Evolutionary conservation across 169 alveolate species (phyloP), one percentile per base, ranked within the genome.

Genomic region (Perkinsus chesapeaki): DNA sequence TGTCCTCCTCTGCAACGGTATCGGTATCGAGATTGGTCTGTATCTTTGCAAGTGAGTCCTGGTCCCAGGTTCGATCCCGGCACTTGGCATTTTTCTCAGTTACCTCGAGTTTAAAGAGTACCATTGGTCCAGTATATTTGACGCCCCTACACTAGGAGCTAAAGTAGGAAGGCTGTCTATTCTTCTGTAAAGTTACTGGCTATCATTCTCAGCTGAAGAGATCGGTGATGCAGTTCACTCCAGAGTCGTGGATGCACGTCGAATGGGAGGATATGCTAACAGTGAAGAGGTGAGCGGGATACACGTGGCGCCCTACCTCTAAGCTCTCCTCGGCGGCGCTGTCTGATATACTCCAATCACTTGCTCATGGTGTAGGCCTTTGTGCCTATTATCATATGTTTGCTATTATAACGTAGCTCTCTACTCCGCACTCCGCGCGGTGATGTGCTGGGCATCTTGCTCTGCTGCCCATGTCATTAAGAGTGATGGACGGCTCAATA

Each of bases 1-100:
- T 37, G 92, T 91, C 38, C 92, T 91, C 19, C 39, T 91, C 31
- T 91, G 92, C 72, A 91, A 91, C 92, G 92, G 92, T 19, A 27
- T 91, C 10, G 92, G 92, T 39, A 91, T 91, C n/a, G 39, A 39
- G 92, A 39, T 91, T 19, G 92, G 92, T 9, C 20, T 91, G 73
- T 39, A 91, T 27, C 73, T 91, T 38, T 91, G 92, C 92, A n/a
- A 38, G 48, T 91, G n/a, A 38, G 48, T 27, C 37, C 31, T 20
- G 82, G 82, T 60, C 82, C 36, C 82, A 0, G 82, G 82, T 60
- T 60, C 82, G 82, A 60, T 60, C 82, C 82, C 82, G 7, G 82
- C 37, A 20, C 12, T 3, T 9, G 36, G 82, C 82, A 60, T 16
- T 60, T 60, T 16, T 60, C 82, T 23, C 82, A 60, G 82, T 60